Evolutionary conservation across 768 basidiomycete genomes (phyloP).

Genomic region (Butyriboletus loyo): DNA sequence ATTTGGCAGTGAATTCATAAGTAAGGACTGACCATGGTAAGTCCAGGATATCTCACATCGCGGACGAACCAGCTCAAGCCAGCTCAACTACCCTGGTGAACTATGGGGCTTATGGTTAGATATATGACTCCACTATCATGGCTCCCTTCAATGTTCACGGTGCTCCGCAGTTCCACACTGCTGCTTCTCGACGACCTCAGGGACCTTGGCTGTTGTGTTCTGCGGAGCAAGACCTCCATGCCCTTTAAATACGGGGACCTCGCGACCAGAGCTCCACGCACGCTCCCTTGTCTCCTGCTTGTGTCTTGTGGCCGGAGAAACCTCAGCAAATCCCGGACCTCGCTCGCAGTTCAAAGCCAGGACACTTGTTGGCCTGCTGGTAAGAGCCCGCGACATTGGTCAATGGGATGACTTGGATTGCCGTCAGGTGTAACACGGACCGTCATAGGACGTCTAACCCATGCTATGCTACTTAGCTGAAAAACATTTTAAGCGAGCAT

Average conservation of each 20-base stretch:
- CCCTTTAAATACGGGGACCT: slow-evolving; percentile 27
- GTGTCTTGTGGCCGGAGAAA: slow-evolving; percentile 20
- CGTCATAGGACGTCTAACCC: slow-evolving; percentile 8
- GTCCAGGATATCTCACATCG: neutral
- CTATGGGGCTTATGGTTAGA: neutral
- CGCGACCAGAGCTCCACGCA: slow-evolving; percentile 12
- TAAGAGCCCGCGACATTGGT: slow-evolving; percentile 12
- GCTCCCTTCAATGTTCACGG: slow-evolving; percentile 4
- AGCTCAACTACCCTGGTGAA: slow-evolving; percentile 1
- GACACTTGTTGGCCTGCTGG: slow-evolving; percentile 17
- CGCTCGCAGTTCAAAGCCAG: slow-evolving; percentile 30
- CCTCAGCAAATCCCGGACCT: slow-evolving; percentile 27
- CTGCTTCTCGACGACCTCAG: slow-evolving; percentile 21
- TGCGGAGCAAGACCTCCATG: slow-evolving; percentile 21
- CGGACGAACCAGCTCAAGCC: slow-evolving; percentile 5
- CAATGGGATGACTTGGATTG: slow-evolving; percentile 6
- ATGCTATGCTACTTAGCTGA: slow-evolving; percentile 11
- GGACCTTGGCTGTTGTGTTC: slow-evolving; percentile 15
- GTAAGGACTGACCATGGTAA: neutral
- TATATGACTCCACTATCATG: slow-evolving; percentile 13
- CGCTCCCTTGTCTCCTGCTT: slow-evolving; percentile 24
- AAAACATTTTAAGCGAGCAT: slow-evolving; percentile 20
- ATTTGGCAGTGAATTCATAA: neutral
- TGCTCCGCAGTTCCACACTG: slow-evolving; percentile 21
- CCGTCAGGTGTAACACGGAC: slow-evolving; percentile 18